Evolutionary conservation across 1,284 basidiomycete species (phyloP).

Genomic region (Sanghuangporus weigelae): DNA sequence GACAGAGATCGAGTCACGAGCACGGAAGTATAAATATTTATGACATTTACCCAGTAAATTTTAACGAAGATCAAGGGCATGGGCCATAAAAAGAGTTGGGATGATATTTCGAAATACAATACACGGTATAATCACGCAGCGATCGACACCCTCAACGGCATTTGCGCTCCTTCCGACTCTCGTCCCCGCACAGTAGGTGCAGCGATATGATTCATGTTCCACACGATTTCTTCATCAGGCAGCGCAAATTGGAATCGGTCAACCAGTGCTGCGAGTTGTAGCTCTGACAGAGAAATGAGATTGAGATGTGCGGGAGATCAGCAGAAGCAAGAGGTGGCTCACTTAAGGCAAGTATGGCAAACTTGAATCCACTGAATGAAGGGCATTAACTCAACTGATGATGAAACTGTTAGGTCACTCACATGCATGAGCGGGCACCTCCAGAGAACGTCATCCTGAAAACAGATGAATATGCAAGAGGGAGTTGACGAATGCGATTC

Average conservation of each 20-base stretch:
- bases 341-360: slow-evolving; percentile 15
- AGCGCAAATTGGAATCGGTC: slow-evolving; percentile 8
- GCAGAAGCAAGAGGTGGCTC: not conserved
- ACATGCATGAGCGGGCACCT: slow-evolving; percentile 16
- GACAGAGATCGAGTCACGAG: no score
- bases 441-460: slow-evolving; percentile 17
- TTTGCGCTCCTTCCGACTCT: slow-evolving; percentile 8
- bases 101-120: not conserved
- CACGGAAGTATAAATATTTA: no score
- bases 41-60: no score
- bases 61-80: not conserved
- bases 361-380: slow-evolving; percentile 13
- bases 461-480: not conserved
- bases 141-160: slow-evolving; percentile 10
- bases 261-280: slow-evolving; percentile 6
- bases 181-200: slow-evolving; percentile 7
- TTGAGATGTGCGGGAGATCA: not conserved
- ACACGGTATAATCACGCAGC: not conserved
- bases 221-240: slow-evolving; percentile 14
- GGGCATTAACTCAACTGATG: not conserved
- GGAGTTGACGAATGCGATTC: not conserved
- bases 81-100: not conserved
- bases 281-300: slow-evolving; percentile 2
- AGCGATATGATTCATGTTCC: slow-evolving; percentile 17
- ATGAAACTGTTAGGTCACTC: not conserved